Evolutionary conservation across 1,284 basidiomycete species (phyloP).

Genomic region (Inonotus hispidus): DNA sequence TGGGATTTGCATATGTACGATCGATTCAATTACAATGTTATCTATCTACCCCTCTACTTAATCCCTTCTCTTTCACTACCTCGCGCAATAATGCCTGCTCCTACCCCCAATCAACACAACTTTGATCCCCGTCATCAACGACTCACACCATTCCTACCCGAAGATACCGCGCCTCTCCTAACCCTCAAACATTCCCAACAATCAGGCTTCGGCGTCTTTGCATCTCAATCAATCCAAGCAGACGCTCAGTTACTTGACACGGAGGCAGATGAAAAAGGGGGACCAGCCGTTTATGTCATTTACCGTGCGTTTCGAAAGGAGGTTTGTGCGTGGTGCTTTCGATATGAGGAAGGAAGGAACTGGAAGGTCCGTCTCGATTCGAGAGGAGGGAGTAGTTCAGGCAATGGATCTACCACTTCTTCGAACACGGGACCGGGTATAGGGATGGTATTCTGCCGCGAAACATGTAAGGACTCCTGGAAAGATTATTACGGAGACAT

Average conservation of each 20-base stretch:
- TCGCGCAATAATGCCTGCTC: no score
- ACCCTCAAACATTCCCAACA: background rate
- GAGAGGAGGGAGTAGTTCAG: background rate
- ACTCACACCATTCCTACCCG: background rate
- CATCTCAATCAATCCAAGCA: constrained; percentile 1
- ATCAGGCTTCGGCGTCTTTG: constrained; percentile 17
- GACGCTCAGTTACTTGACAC: constrained; percentile 1
- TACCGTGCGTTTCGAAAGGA: constrained; percentile 22
- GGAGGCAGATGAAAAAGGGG: background rate
- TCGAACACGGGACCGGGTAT: background rate
- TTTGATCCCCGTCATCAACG: background rate
- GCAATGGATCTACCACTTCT: no score
- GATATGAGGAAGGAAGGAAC: constrained; percentile 21
- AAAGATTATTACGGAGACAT: constrained; percentile 2
- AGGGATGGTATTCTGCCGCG: background rate
- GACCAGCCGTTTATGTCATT: constrained; percentile 17
- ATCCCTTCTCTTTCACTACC: no score
- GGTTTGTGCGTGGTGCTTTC: constrained; percentile 23
- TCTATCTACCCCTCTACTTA: no score
- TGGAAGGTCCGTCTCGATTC: constrained; percentile 14
- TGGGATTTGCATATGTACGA: no score
- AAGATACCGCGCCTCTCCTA: background rate
- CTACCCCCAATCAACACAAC: no score
- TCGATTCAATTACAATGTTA: no score
- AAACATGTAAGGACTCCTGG: background rate